Evolutionary conservation across 495 filamentous ascomycete species (phyloP).

Genomic region (Aspergillus funiculosus): DNA sequence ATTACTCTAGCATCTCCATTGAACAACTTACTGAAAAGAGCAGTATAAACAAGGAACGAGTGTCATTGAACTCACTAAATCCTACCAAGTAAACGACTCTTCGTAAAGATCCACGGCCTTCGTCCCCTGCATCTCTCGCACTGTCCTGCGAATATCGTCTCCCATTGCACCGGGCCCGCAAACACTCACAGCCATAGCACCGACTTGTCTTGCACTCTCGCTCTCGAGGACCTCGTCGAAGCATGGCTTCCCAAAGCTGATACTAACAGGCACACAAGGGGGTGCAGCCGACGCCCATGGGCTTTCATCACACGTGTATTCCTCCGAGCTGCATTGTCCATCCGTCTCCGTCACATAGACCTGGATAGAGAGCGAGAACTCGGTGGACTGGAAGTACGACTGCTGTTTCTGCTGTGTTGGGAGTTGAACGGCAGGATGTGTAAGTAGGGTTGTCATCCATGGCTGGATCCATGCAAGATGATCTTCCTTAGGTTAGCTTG

Average conservation of each 20-base stretch:
- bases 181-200: constrained; percentile 43
- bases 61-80: constrained; percentile 6
- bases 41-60: neutral
- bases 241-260: constrained; percentile 32
- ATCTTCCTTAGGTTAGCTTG: constrained; percentile 21
- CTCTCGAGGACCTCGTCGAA: constrained; percentile 30
- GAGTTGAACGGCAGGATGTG: constrained; percentile 28
- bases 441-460: constrained; percentile 39
- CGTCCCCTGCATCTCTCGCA: constrained; percentile 31
- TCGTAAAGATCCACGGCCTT: constrained; percentile 40
- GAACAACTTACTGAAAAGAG: neutral
- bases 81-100: constrained; percentile 43
- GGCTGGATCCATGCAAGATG: constrained; percentile 41
- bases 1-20: no score
- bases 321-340: constrained; percentile 23
- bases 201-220: constrained; percentile 35
- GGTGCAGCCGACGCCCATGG: constrained; percentile 32
- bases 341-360: constrained; percentile 34
- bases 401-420: constrained; percentile 22
- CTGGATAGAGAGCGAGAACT: constrained; percentile 31
- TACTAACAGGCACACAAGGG: constrained; percentile 25
- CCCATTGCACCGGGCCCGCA: constrained; percentile 41
- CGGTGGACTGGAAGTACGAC: constrained; percentile 29
- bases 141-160: constrained; percentile 40
- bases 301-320: constrained; percentile 24